Conservation (phyloP, 2,329 filamentous ascomycete species). For the Leptosphaerulina australis region DNA sequence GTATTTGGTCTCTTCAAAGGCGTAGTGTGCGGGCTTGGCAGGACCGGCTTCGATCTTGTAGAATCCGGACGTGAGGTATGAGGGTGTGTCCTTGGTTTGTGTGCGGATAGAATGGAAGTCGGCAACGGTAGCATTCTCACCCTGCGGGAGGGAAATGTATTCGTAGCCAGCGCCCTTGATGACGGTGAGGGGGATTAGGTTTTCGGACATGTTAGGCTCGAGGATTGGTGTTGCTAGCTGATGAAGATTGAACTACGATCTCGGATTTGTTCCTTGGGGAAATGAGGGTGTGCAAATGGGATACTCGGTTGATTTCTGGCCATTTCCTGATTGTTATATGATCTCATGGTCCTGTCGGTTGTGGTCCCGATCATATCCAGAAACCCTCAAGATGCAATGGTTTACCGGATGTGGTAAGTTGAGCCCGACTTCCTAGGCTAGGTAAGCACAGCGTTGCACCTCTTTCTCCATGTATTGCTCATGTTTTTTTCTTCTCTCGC, state of each 20-base stretch:
- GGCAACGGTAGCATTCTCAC: conserved; percentile 28
- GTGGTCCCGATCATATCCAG: background rate
- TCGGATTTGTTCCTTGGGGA: background rate
- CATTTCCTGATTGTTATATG: background rate
- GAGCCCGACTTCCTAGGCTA: conserved; percentile 21
- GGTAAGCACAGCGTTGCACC: conserved; percentile 1
- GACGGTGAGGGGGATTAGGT: conserved; percentile 28
- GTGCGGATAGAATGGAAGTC: conserved; percentile 32
- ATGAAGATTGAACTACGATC: background rate
- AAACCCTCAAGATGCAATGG: conserved; percentile 9
- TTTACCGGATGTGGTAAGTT: conserved; percentile 22
- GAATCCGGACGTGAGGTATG: conserved; percentile 29
- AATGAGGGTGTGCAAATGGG: background rate
- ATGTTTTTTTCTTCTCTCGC: background rate
- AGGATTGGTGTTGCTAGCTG: background rate
- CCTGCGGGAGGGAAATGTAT: conserved; percentile 23
- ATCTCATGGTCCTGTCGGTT: background rate
- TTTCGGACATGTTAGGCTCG: conserved; percentile 15
- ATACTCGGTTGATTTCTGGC: too few species aligned
- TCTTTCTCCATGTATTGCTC: background rate
- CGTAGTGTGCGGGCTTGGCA: conserved; percentile 21
- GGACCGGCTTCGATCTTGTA: conserved; percentile 30
- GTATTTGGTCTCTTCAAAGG: conserved; percentile 30
- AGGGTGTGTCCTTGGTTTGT: conserved; percentile 19
- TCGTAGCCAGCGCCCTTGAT: conserved; percentile 32